Conservation (phyloP, 257 asterid genomes). For the Nicotiana tabacum region DNA sequence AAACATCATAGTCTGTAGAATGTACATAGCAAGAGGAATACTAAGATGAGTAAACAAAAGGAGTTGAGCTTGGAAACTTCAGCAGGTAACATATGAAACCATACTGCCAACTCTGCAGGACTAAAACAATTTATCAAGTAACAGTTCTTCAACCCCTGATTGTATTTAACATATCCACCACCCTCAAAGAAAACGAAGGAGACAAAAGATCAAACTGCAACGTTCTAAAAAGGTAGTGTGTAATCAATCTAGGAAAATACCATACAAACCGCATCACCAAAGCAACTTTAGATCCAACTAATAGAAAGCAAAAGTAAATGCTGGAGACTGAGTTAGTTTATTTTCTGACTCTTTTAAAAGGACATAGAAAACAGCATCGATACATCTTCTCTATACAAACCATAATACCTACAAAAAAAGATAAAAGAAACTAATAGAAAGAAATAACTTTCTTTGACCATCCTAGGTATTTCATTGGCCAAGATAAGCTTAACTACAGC, state of each 20-base stretch:
- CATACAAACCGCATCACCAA: neutral
- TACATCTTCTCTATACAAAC: neutral
- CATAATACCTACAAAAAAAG: neutral
- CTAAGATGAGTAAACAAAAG: neutral
- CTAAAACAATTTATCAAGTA: neutral
- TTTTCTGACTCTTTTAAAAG: neutral
- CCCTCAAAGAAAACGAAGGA: neutral
- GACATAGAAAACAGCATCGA: neutral
- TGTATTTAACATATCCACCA: slow-evolving; percentile 1
- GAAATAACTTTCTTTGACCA: neutral
- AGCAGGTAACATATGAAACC: neutral
- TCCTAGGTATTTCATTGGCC: neutral
- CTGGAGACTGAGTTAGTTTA: neutral
- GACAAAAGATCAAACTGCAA: neutral
- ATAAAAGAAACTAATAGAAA: neutral
- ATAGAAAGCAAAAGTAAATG: neutral
- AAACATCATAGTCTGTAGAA: neutral
- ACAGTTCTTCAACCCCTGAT: neutral
- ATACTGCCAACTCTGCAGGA: slow-evolving; percentile 1
- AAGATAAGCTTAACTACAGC: neutral
- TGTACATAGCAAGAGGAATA: neutral
- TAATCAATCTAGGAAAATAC: neutral
- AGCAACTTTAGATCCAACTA: neutral
- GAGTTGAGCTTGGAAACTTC: neutral
- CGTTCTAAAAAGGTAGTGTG: neutral